Evolutionary conservation across 768 basidiomycete species (phyloP), one percentile per base, ranked within the genome.

Genomic region (Phylloporus rhodoxanthus): DNA sequence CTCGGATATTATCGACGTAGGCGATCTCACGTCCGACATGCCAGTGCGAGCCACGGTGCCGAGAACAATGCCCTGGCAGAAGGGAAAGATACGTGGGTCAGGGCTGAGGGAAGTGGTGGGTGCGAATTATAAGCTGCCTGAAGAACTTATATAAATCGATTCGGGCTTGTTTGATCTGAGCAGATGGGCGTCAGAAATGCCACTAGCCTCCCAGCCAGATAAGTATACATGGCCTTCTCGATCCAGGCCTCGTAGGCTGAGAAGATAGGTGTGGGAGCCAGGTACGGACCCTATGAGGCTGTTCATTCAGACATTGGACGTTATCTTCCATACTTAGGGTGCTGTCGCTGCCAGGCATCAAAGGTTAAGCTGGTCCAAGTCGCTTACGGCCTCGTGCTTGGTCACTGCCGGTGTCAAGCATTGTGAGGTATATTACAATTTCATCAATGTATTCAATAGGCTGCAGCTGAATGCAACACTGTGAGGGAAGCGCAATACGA

Each of bases 1-100:
- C 11, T 25, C 7, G 7, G 50, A 43, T 7, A 44, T 5, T n/a
- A 20, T 38, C 21, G 53, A 13, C 28, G 25, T 30, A 13, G 29
- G 45, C 9, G 26, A 32, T 21, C 40, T 49, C 11, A 21, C 14
- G 38, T 55, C 49, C 19, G 56, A 48, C 64, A 66, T 68, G 29
- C n/a, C n/a, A n/a, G n/a, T 41, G 8, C 2, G 34, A 19, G 19
- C 34, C 13, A 17, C 10, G n/a, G 20, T 29, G 14, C 23, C 8
- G 8, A 19, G 11, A 23, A 32, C n/a, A 10, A 13, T 15, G 21
- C 8, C 21, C 14, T n/a, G n/a, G n/a, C n/a, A 25, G 21, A 25
- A 25, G 39, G 23, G 20, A 21, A 25, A 6, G 11, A 23, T 25
- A 4, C 2, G 23, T 25, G 9, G 36, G 14, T 25, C 28, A 30